phyloP scores from a whole-genome alignment of 192 early-diverging fungal genomes.

The Helicostylum pulchrum region DNA sequence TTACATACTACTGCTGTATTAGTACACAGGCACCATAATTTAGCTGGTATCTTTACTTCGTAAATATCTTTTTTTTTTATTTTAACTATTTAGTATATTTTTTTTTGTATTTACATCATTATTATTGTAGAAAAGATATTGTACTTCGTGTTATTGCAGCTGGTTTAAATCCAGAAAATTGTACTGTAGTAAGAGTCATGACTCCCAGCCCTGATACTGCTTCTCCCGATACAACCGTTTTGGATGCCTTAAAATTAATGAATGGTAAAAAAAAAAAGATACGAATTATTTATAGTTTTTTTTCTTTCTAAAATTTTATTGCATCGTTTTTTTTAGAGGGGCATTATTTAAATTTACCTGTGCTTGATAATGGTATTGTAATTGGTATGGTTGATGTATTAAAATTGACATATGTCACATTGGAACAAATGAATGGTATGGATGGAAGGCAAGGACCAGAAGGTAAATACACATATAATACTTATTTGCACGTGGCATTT shows the following conservation, averaged over 20 bases:
- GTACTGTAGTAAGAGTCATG: conserved; percentile 95
- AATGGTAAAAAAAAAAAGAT: conserved; percentile 41
- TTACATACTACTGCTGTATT: conserved; percentile 68
- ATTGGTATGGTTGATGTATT: conserved; percentile 79
- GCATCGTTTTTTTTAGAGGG: conserved; percentile 33
- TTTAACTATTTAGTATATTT: too few species aligned
- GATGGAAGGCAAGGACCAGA: conserved; percentile 34
- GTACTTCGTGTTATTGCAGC: conserved; percentile 82
- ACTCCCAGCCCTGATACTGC: conserved; percentile 81
- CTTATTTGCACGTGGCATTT: neutral
- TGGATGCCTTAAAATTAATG: conserved; percentile 80
- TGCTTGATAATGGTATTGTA: conserved; percentile 61
- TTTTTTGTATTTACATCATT: conserved; percentile 34
- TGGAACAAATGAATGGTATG: conserved; percentile 68
- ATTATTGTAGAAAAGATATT: conserved; percentile 62
- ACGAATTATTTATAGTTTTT: neutral
- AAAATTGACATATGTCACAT: conserved; percentile 71
- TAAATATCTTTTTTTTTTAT: conserved; percentile 15
- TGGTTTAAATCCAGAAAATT: conserved; percentile 77
- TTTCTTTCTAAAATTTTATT: too few species aligned
- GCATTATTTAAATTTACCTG: conserved; percentile 74
- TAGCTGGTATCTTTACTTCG: conserved; percentile 74
- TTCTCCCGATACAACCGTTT: conserved; percentile 57
- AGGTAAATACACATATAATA: conserved; percentile 12
- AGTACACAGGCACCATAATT: conserved; percentile 61